Evolutionary conservation across 257 asterid species (phyloP).

Genomic region (Penstemon eatonii): DNA sequence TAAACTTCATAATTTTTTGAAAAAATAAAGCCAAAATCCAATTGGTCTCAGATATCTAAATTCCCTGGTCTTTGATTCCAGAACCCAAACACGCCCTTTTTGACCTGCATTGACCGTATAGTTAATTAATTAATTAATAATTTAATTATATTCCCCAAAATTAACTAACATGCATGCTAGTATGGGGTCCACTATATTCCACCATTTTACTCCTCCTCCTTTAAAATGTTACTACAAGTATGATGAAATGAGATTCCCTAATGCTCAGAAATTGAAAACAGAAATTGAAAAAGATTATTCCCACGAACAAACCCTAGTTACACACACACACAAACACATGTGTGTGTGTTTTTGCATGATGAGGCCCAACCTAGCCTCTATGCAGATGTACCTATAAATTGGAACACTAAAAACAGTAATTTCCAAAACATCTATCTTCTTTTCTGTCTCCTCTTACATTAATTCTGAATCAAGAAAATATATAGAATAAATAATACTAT

Average conservation of each 20-base stretch:
- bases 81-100: background rate
- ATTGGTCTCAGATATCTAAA: too few relatives aligned
- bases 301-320: background rate
- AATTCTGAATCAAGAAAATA: too few relatives aligned
- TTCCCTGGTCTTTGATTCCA: background rate
- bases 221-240: background rate
- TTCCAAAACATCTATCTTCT: too few relatives aligned
- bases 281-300: background rate
- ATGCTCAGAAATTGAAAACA: constrained; percentile 1
- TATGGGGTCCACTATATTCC: background rate
- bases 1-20: too few relatives aligned
- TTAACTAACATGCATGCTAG: background rate
- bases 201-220: background rate
- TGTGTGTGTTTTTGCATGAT: background rate
- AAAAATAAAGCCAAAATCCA: too few relatives aligned
- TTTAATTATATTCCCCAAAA: background rate
- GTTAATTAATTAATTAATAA: too few relatives aligned
- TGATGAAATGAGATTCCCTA: constrained; percentile 9
- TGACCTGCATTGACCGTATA: background rate
- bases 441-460: too few relatives aligned
- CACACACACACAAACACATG: background rate
- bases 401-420: too few relatives aligned
- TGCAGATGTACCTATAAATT: background rate
- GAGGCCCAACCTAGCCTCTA: background rate
- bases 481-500: too few relatives aligned